These are phyloP conservation scores for Bretschneidera sinensis DNA, from an alignment of 345 rosid species.

Conservation along the genomic window DNA sequence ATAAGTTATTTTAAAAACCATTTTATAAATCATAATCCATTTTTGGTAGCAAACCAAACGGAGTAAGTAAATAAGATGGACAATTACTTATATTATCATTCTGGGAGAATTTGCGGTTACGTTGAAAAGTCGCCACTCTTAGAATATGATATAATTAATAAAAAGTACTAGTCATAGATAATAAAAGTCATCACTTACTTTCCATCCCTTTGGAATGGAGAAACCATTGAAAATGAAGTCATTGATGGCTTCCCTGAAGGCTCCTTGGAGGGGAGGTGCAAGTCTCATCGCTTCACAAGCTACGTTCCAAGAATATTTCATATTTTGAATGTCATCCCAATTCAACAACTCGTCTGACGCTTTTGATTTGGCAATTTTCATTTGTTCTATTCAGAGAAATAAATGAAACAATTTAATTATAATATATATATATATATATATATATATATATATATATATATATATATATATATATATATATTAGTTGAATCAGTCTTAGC, in stretches of 20 bases:
- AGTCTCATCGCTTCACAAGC: slow-evolving; percentile 50
- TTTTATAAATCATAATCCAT: no score
- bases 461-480: no score
- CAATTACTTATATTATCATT: no score
- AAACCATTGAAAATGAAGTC: slow-evolving; percentile 35
- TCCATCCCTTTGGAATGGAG: slow-evolving; percentile 49
- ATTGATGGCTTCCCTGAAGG: slow-evolving; percentile 37
- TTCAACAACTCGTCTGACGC: slow-evolving; percentile 25
- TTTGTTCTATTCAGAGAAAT: slow-evolving; percentile 32
- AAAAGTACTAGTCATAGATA: no score
- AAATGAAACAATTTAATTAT: no score
- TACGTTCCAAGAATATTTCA: slow-evolving; percentile 50
- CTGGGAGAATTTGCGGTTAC: not conserved
- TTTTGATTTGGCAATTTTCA: slow-evolving; percentile 33
- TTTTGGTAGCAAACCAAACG: no score
- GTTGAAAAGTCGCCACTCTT: not conserved
- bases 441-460: no score
- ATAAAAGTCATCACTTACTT: slow-evolving; percentile 19
- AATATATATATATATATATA: no score
- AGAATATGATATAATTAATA: not conserved
- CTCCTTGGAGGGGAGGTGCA: slow-evolving; percentile 41
- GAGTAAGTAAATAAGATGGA: no score
- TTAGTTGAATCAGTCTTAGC: no score
- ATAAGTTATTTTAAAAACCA: no score
- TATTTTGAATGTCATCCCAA: slow-evolving; percentile 44